Percentiles rank a stretch among this genome's conserved stretches.
These are phyloP conservation scores for Adansonia digitata DNA, from an alignment of 345 rosid species.

Conservation along the genomic window DNA sequence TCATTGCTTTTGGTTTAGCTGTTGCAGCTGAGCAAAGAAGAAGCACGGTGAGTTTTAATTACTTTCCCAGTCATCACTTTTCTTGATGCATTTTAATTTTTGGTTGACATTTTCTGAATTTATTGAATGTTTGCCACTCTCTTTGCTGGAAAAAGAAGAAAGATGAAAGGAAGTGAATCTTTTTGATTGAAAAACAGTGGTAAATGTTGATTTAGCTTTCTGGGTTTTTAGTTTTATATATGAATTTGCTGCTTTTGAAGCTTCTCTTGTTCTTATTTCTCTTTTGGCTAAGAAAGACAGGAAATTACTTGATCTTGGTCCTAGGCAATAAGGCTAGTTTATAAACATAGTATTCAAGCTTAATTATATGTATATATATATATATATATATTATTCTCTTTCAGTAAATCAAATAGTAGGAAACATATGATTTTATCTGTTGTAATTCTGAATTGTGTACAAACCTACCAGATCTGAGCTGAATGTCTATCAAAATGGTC, in stretches of 20 bases:
- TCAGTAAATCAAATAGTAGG: not conserved
- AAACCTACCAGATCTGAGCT: slow-evolving; percentile 2
- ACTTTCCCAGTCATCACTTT: not conserved
- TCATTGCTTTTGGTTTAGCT: slow-evolving; percentile 86
- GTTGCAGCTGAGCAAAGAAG: slow-evolving; percentile 95
- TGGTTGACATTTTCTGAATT: slow-evolving; percentile 5
- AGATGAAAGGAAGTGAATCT: not conserved
- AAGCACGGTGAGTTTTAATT: slow-evolving; percentile 63
- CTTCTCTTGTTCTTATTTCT: not conserved
- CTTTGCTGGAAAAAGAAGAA: not conserved
- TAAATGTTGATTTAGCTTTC: not conserved
- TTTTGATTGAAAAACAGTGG: not conserved
- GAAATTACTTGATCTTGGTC: not conserved
- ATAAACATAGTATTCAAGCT: not conserved
- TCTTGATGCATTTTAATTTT: not conserved
- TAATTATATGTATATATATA: not conserved
- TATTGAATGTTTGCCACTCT: slow-evolving; percentile 7
- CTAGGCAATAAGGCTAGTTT: not conserved
- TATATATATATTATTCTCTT: not conserved
- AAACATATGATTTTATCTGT: not conserved
- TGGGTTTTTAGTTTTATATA: not conserved
- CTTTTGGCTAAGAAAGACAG: not conserved
- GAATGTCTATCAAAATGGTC: not conserved
- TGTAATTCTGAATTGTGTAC: not conserved
- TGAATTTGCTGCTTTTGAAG: not conserved